Evolutionary conservation across 371 early-diverging fungal genomes (phyloP).

Genomic region (Mucor racemosus): DNA sequence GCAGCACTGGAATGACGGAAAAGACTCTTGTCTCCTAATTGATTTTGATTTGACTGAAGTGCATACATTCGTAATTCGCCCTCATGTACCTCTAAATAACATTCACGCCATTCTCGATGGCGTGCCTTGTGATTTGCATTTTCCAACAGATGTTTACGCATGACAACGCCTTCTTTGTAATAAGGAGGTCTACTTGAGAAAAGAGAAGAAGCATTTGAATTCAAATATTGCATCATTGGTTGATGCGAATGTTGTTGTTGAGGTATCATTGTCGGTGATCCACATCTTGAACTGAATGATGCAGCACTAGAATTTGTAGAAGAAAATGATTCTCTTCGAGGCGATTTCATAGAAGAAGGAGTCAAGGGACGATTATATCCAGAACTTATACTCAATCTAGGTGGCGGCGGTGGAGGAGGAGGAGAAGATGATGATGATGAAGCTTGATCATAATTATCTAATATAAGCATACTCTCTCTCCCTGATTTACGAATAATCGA

Average conservation of each 20-base stretch:
- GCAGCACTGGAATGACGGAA: constrained; percentile 24
- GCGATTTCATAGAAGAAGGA: constrained; percentile 17
- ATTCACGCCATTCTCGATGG: constrained; percentile 85
- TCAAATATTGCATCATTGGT: constrained; percentile 30
- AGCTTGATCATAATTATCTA: constrained; percentile 9
- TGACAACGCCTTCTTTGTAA: constrained; percentile 77
- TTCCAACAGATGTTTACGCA: constrained; percentile 86
- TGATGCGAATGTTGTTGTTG: constrained; percentile 7
- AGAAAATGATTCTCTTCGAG: constrained; percentile 31
- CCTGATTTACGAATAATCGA: constrained; percentile 36
- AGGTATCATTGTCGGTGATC: constrained; percentile 15
- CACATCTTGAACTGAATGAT: constrained; percentile 22
- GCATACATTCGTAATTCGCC: constrained; percentile 84
- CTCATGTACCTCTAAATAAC: constrained; percentile 69
- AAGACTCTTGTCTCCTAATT: constrained; percentile 19
- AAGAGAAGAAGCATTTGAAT: constrained; percentile 26
- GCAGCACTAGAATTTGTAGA: constrained; percentile 26
- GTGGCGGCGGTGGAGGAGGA: neutral
- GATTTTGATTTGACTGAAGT: constrained; percentile 51
- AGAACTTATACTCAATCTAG: constrained; percentile 23
- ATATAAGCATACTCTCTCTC: constrained; percentile 22
- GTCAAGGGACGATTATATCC: constrained; percentile 17
- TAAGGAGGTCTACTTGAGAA: constrained; percentile 47
- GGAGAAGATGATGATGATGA: neutral
- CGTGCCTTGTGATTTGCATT: constrained; percentile 75